Evolutionary conservation across 768 basidiomycete species (phyloP).

Genomic region (Tulasnella sp.): DNA sequence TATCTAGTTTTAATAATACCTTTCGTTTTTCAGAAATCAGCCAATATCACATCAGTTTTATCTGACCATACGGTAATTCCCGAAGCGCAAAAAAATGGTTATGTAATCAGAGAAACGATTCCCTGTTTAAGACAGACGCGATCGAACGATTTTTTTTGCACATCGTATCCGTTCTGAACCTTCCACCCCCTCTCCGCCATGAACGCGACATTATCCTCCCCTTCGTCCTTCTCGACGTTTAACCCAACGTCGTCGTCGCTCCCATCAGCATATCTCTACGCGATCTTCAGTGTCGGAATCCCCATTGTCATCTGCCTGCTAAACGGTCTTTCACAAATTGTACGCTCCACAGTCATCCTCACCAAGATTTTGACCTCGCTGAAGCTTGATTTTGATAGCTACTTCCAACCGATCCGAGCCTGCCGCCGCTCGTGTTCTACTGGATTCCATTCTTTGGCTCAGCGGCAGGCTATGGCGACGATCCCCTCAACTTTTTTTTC

Average conservation of each 20-base stretch:
- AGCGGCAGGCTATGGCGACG: constrained; percentile 78
- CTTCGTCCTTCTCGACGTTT: constrained; percentile 9
- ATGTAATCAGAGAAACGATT: no score
- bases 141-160: no score
- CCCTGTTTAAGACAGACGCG: no score
- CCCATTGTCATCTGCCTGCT: constrained; percentile 58
- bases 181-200: constrained; percentile 1
- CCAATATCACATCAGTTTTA: no score
- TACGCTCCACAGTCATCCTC: constrained; percentile 30
- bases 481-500: constrained; percentile 83
- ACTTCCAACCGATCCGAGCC: constrained; percentile 52
- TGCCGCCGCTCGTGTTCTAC: constrained; percentile 90
- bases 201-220: constrained; percentile 14
- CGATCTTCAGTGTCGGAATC: constrained; percentile 41
- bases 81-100: no score
- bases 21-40: no score
- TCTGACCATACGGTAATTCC: no score
- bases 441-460: constrained; percentile 86
- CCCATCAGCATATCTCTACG: constrained; percentile 27
- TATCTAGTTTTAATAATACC: no score
- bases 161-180: background rate
- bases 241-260: constrained; percentile 11
- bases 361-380: background rate
- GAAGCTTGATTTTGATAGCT: constrained; percentile 33
- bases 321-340: constrained; percentile 73